Evolutionary conservation across 768 basidiomycete genomes (phyloP).

Genomic region (Neoboletus brunneissimus): DNA sequence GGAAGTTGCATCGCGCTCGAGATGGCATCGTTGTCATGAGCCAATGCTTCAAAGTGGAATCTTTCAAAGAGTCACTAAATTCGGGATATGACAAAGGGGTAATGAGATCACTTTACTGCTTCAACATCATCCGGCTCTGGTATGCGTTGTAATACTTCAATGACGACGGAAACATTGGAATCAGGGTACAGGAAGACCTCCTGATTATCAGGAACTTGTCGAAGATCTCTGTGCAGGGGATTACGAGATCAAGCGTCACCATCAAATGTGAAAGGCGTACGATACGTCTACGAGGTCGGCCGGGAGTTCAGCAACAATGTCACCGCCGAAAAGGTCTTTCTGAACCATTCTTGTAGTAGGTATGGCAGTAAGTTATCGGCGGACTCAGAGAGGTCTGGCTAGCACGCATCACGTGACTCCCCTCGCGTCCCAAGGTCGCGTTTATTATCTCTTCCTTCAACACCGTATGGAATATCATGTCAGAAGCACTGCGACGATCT

Average conservation of each 20-base stretch:
- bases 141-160: constrained; percentile 83
- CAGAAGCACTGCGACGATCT: constrained; percentile 55
- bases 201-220: constrained; percentile 92
- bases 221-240: constrained; percentile 45
- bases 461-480: constrained; percentile 24
- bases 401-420: constrained; percentile 20
- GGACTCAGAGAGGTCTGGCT: no score
- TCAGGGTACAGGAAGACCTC: constrained; percentile 82
- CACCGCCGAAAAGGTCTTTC: constrained; percentile 75
- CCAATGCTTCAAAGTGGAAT: constrained; percentile 87
- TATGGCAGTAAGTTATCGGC: neutral
- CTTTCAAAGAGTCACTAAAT: constrained; percentile 40
- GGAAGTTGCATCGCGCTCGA: constrained; percentile 45
- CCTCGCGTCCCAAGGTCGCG: neutral
- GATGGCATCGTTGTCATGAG: constrained; percentile 82
- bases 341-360: constrained; percentile 10
- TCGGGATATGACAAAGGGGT: constrained; percentile 2
- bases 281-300: constrained; percentile 73
- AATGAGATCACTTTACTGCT: constrained; percentile 61
- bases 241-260: neutral
- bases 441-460: neutral
- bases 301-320: constrained; percentile 64
- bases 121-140: constrained; percentile 50
- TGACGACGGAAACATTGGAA: constrained; percentile 69
- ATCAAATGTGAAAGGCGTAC: constrained; percentile 47